A percentile compares a stretch with the other conserved stretches of the same genome.
Conservation (phyloP, 2,329 filamentous ascomycete species). For the Beauveria scarabaeidicola region DNA sequence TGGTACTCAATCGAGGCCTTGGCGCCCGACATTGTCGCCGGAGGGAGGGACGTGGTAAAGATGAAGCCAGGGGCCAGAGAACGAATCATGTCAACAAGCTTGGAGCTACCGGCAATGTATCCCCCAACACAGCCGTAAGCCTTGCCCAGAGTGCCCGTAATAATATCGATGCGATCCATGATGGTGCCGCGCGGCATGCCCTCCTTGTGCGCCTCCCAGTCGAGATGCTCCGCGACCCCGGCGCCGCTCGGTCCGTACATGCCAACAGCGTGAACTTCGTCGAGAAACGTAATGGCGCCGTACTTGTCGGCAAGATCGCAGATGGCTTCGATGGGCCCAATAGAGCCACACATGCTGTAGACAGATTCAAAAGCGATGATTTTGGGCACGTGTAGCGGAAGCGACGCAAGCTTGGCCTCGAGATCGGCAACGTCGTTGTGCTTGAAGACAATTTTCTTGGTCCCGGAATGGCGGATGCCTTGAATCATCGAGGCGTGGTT, state of each 20-base stretch:
- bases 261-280: constrained; percentile 97
- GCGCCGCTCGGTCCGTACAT: constrained; percentile 97
- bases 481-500: constrained; percentile 99
- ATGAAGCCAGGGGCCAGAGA: constrained; percentile 96
- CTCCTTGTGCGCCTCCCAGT: constrained; percentile 76
- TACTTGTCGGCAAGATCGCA: constrained; percentile 97
- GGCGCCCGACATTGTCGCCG: constrained; percentile 93
- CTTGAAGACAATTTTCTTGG: constrained; percentile 97
- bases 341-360: constrained; percentile 98
- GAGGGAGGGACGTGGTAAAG: constrained; percentile 94
- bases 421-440: constrained; percentile 94
- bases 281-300: constrained; percentile 91
- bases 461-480: constrained; percentile 93
- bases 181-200: constrained; percentile 72
- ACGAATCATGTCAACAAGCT: constrained; percentile 84
- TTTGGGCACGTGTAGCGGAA: constrained; percentile 81
- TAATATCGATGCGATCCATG: constrained; percentile 95
- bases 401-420: constrained; percentile 81
- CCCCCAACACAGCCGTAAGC: constrained; percentile 96
- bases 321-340: constrained; percentile 91
- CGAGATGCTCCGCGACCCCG: constrained; percentile 93
- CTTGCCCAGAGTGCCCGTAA: constrained; percentile 94
- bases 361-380: constrained; percentile 99
- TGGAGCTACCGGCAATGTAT: constrained; percentile 85
- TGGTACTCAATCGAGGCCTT: constrained; percentile 91